phyloP scores from a whole-genome alignment of 768 basidiomycete genomes.

The Hortiboletus flavorubellus region DNA sequence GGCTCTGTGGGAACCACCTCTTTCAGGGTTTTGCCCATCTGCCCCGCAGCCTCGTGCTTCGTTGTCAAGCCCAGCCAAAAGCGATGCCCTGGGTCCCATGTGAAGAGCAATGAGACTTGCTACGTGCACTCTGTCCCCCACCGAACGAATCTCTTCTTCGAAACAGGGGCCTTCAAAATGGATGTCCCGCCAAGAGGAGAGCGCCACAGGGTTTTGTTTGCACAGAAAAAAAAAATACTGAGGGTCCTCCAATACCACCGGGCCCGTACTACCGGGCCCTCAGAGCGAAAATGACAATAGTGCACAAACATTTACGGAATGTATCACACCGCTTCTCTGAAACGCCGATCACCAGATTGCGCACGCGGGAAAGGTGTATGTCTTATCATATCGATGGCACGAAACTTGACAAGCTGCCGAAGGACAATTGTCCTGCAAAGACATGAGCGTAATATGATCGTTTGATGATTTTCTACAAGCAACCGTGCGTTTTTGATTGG shows the following conservation, averaged over 20 bases:
- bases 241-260: too few relatives aligned
- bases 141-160: background rate
- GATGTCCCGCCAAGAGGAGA: background rate
- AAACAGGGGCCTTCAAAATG: slow-evolving; percentile 11
- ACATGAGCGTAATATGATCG: background rate
- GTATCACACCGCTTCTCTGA: background rate
- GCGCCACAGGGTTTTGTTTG: slow-evolving; percentile 21
- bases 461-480: background rate
- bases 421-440: background rate
- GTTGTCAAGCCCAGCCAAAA: background rate
- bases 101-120: background rate
- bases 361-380: background rate
- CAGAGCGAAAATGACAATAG: slow-evolving; percentile 3
- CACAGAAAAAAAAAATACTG: background rate
- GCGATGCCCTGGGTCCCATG: background rate
- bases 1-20: slow-evolving; percentile 8
- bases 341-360: slow-evolving; percentile 14
- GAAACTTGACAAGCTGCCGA: slow-evolving; percentile 2
- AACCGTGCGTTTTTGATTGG: background rate
- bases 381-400: background rate
- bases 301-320: slow-evolving; percentile 15
- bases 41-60: background rate
- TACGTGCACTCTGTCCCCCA: background rate
- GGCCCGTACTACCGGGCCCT: background rate
- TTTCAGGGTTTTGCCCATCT: background rate